Base-by-base conservation (phyloP, 768 basidiomycete genomes). In the Lepiota venenata region DNA sequence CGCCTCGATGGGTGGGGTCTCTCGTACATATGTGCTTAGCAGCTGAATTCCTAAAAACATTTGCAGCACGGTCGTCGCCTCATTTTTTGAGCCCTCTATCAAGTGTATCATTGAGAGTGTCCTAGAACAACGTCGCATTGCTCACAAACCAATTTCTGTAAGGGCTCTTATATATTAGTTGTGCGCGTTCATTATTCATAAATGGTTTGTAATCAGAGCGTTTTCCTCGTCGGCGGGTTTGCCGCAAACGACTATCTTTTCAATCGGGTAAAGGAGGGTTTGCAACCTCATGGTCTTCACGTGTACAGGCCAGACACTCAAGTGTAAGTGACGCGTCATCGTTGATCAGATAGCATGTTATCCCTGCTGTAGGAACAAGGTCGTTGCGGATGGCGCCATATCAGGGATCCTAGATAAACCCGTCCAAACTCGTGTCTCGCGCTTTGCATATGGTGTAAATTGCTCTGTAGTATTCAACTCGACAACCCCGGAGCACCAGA, bases 211-310 rank as follows among this genome's bases (percentile, higher is more conserved):
- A 10, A 39, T 10, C 32, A 55, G 53, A 47, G 29, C 21, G 70
- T 77, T 21, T 69, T 78, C 29, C 72, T 85, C 1, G 81, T 84
- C 3, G 83, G 83, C 20, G 82, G 82, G 0, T 84, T 83, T 61
- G 76, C 79, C 12, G 79, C 80, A 1, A 83, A 76, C 53, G 77
- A 82, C 47, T 83, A 77, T 71, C 61, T 84, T n/a, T 79, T 72
- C 59, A 62, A 66, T 2, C 67, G 69, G 45, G 71, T 84, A 2
- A 72, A 72, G 38, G 64, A 61, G 47, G 60, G 66, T 4, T 65
- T 84, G 9, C 66, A 67, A 4, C 58, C 66, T 1, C 60, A 70
- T 0, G 71, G 73, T n/a, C 60, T 81, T 42, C 69, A 64, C 29
- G 63, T 83, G 15, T 71, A 74, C 47, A 71, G 79, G 7, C 83